These are phyloP conservation scores for Neurospora sp. DNA, from an alignment of 495 filamentous ascomycete genomes.

Conservation along the genomic window DNA sequence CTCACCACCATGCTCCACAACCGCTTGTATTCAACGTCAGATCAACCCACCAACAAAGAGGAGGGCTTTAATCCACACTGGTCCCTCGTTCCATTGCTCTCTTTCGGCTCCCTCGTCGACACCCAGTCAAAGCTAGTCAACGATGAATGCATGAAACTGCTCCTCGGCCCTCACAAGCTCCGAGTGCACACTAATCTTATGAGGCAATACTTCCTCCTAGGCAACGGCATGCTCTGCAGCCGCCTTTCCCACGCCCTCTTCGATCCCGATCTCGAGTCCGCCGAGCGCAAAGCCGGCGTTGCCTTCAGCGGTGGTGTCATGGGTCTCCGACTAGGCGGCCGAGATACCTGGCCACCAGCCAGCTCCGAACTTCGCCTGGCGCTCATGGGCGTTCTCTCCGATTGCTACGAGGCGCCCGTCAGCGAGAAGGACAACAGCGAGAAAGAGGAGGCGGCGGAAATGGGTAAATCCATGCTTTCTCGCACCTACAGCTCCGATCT, in stretches of 20 bases:
- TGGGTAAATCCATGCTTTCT: not conserved
- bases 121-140: conserved; percentile 71
- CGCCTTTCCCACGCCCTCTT: conserved; percentile 78
- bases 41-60: not conserved
- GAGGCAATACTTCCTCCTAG: conserved; percentile 70
- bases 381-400: conserved; percentile 75
- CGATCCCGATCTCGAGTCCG: conserved; percentile 69
- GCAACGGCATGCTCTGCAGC: conserved; percentile 72
- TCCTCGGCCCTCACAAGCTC: conserved; percentile 67
- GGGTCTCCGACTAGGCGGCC: conserved; percentile 66
- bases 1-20: conserved; percentile 22
- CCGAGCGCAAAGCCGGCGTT: conserved; percentile 60
- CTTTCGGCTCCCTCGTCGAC: conserved; percentile 61
- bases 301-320: conserved; percentile 61
- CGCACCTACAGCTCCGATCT: conserved; percentile 41
- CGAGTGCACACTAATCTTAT: conserved; percentile 69
- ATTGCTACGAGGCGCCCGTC: conserved; percentile 46
- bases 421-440: not conserved
- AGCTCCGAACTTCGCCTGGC: conserved; percentile 84
- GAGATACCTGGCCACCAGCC: conserved; percentile 83
- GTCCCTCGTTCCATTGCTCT: conserved; percentile 59
- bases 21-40: conserved; percentile 12
- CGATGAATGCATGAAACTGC: conserved; percentile 61
- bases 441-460: not conserved
- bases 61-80: conserved; percentile 56